Conservation (phyloP, 2,329 filamentous ascomycete genomes). For the Rhexocercosporidium sp. region DNA sequence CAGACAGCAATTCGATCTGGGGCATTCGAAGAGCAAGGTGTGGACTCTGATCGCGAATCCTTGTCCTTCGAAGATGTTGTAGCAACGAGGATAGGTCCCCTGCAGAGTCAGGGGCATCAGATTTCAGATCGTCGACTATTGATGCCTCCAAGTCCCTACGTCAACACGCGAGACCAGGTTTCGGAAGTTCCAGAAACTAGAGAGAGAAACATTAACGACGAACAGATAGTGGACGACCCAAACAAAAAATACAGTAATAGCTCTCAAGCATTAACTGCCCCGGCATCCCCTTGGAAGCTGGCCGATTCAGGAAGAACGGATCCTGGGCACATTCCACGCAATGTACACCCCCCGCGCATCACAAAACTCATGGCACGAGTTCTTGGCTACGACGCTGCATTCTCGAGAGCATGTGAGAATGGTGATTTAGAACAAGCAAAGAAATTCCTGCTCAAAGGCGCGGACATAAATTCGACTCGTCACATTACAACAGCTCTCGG, state of each 20-base stretch:
- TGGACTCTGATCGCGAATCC: neutral
- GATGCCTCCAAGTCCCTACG: neutral
- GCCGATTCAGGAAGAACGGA: neutral
- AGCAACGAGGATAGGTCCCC: neutral
- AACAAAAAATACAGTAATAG: neutral
- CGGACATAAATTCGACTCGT: neutral
- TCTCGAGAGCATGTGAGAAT: neutral
- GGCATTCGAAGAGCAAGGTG: slow-evolving; percentile 12
- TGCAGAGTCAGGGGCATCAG: neutral
- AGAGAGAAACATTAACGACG: too few relatives aligned
- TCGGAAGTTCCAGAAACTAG: neutral
- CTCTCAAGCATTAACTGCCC: neutral
- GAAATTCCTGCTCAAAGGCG: neutral
- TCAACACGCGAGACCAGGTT: neutral
- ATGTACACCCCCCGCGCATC: neutral
- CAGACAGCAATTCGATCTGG: slow-evolving; percentile 10
- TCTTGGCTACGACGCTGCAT: neutral
- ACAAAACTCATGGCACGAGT: neutral
- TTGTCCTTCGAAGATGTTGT: neutral
- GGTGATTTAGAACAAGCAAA: neutral
- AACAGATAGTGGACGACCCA: too few relatives aligned
- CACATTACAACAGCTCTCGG: neutral
- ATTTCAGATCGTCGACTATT: neutral
- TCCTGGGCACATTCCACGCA: neutral
- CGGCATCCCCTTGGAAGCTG: neutral